A percentile compares a stretch with the other conserved stretches of the same genome.
Evolutionary conservation across 257 asterid species (phyloP).

Genomic region (Ilex asprella): DNA sequence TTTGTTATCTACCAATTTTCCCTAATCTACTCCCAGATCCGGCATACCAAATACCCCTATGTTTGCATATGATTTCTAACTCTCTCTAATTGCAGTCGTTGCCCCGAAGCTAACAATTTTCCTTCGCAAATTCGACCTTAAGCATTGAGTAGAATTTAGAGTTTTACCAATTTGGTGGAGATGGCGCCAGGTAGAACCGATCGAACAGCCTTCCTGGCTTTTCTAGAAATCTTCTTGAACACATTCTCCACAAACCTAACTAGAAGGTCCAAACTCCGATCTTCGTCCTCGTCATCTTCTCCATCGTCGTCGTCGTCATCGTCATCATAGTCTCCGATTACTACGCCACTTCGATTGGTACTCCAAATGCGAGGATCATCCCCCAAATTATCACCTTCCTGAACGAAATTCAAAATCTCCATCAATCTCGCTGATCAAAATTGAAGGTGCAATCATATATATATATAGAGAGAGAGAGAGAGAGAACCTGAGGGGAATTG

Average conservation of each 20-base stretch:
- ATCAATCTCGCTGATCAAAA: neutral
- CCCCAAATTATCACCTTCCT: conserved; percentile 31
- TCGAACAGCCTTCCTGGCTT: conserved; percentile 84
- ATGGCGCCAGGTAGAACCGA: conserved; percentile 77
- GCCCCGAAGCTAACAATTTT: too few relatives aligned
- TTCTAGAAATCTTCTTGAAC: conserved; percentile 70
- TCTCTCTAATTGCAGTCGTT: neutral
- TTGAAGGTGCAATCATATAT: too few relatives aligned
- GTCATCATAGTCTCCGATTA: conserved; percentile 38
- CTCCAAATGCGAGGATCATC: conserved; percentile 39
- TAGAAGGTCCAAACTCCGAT: conserved; percentile 78
- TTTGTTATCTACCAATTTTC: neutral
- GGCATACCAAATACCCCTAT: neutral
- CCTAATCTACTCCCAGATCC: neutral
- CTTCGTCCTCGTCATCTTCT: conserved; percentile 78
- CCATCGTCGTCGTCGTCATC: conserved; percentile 60
- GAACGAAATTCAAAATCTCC: conserved; percentile 11
- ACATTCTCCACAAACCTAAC: conserved; percentile 77
- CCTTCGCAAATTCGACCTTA: neutral
- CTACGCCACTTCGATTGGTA: conserved; percentile 32
- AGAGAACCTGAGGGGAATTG: conserved; percentile 5
- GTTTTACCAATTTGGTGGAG: conserved; percentile 62
- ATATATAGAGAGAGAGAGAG: neutral
- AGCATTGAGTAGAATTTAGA: neutral
- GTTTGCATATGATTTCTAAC: neutral